Evolutionary conservation across 1,284 basidiomycete genomes (phyloP).

Genomic region (Lignosus rhinocerotis): DNA sequence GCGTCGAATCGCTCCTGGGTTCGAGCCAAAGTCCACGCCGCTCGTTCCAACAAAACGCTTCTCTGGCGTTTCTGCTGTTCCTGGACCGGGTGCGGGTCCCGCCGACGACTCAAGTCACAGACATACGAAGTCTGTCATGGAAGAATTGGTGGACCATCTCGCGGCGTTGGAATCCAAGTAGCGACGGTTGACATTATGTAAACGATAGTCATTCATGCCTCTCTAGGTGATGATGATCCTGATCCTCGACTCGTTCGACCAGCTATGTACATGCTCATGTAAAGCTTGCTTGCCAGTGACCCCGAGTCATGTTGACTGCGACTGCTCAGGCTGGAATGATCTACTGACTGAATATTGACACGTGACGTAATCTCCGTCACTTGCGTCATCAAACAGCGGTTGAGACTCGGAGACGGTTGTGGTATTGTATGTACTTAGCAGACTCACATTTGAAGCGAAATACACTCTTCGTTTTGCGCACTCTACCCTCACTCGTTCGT

Average conservation of each 20-base stretch:
- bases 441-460: not conserved
- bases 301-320: too few relatives aligned
- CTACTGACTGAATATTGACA: not conserved
- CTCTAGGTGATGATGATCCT: too few relatives aligned
- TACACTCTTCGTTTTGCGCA: too few relatives aligned
- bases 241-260: too few relatives aligned
- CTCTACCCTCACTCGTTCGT: not conserved
- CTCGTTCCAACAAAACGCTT: constrained; percentile 50
- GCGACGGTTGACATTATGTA: not conserved
- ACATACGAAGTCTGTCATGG: constrained; percentile 66
- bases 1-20: constrained; percentile 72
- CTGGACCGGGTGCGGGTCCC: not conserved
- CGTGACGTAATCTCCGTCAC: constrained; percentile 10
- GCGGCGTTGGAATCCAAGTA: constrained; percentile 56
- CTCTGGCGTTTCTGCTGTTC: constrained; percentile 18
- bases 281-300: not conserved
- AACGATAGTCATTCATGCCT: not conserved
- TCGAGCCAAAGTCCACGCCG: constrained; percentile 58
- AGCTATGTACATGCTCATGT: too few relatives aligned
- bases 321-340: too few relatives aligned
- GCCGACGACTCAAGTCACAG: constrained; percentile 16
- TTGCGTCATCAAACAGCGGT: constrained; percentile 9
- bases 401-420: not conserved
- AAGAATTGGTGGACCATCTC: constrained; percentile 76
- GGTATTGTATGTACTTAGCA: too few relatives aligned